Conservation (phyloP, 441 rosid genomes). For the Gossypium gossypioides region DNA sequence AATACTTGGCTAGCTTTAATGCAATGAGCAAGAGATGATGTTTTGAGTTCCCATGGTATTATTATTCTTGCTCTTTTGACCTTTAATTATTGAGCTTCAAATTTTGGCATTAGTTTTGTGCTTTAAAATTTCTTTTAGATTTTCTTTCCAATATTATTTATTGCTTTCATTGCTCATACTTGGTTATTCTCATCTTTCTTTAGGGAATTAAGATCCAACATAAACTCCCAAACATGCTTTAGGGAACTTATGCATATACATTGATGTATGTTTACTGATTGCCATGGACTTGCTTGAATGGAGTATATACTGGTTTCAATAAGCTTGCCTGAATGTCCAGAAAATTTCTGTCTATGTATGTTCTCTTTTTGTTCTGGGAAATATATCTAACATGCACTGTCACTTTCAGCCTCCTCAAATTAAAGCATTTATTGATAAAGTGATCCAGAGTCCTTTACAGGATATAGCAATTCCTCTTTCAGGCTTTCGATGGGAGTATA, state of each 20-base stretch:
- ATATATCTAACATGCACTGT: slow-evolving; percentile 13
- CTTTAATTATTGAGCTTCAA: background rate
- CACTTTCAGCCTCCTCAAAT: slow-evolving; percentile 74
- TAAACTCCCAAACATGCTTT: background rate
- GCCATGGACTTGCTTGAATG: background rate
- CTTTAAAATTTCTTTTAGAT: background rate
- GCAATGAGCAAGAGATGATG: background rate
- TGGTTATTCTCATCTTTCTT: background rate
- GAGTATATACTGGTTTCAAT: background rate
- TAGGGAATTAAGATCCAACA: background rate
- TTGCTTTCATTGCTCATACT: background rate
- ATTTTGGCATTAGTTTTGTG: background rate
- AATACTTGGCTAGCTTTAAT: background rate
- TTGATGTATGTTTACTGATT: background rate
- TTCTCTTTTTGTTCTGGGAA: slow-evolving; percentile 1
- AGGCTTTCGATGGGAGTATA: slow-evolving; percentile 89
- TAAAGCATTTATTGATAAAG: slow-evolving; percentile 85
- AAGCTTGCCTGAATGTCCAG: background rate
- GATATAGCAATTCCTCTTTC: slow-evolving; percentile 97
- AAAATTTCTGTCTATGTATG: background rate
- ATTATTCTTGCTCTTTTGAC: background rate
- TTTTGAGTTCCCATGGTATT: slow-evolving; percentile 3
- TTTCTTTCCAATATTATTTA: background rate
- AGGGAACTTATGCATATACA: background rate
- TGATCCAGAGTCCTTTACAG: slow-evolving; percentile 88